Evolutionary conservation across 2,329 filamentous ascomycete genomes (phyloP).

Genomic region (Phialophora verrucosa): DNA sequence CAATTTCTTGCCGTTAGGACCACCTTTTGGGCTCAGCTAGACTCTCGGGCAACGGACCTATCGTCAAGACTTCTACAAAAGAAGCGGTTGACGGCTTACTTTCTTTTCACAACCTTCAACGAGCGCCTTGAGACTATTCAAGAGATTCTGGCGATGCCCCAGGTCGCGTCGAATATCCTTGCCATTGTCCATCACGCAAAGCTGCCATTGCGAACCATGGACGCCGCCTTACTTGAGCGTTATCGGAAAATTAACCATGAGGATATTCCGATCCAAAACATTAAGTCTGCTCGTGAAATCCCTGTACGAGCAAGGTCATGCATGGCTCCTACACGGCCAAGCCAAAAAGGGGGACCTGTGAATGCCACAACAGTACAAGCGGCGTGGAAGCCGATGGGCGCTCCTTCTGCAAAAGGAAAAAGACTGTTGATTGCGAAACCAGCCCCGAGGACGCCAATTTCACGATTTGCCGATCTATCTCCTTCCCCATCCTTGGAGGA

Average conservation of each 20-base stretch:
- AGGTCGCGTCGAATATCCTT: conserved; percentile 21
- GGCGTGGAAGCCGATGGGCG: background rate
- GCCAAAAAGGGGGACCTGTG: background rate
- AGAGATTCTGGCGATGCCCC: background rate
- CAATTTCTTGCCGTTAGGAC: background rate
- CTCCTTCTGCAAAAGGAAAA: background rate
- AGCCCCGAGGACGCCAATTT: background rate
- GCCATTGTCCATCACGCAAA: conserved; percentile 16
- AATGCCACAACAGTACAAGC: background rate
- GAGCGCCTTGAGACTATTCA: conserved; percentile 18
- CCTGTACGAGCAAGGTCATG: background rate
- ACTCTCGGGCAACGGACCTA: background rate
- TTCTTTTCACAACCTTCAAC: conserved; percentile 27
- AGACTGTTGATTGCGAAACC: background rate
- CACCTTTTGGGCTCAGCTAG: conserved; percentile 4
- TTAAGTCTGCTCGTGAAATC: background rate
- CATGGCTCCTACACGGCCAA: background rate
- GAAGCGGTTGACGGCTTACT: conserved; percentile 21
- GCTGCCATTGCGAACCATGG: conserved; percentile 19
- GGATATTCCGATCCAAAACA: background rate
- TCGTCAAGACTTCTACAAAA: background rate
- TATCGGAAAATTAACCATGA: conserved; percentile 1
- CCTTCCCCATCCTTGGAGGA: background rate
- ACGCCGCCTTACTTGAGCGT: conserved; percentile 14
- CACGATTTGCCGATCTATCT: background rate